These are phyloP conservation scores for Danielia oregonensis DNA, from an alignment of 805 yeast species.

Conservation along the genomic window DNA sequence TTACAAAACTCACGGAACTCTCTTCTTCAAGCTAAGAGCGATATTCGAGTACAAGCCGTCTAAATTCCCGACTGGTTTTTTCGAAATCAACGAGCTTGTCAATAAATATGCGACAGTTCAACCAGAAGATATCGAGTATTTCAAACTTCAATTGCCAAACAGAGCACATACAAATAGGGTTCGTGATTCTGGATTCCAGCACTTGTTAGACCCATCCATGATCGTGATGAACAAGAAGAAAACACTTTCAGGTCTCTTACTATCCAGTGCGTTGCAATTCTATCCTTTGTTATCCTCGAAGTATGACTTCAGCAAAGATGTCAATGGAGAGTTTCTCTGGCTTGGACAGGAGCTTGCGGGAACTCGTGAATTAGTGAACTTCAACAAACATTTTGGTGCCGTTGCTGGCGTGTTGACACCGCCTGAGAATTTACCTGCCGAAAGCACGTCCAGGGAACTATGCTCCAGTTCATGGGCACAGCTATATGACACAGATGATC, in stretches of 20 bases:
- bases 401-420: constrained; percentile 32
- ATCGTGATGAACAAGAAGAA: constrained; percentile 26
- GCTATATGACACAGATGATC: constrained; percentile 21
- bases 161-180: constrained; percentile 12
- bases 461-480: constrained; percentile 40
- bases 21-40: constrained; percentile 28
- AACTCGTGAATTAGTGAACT: constrained; percentile 13
- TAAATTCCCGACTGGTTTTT: constrained; percentile 25
- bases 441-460: constrained; percentile 24
- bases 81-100: constrained; percentile 25
- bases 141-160: constrained; percentile 11
- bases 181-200: constrained; percentile 19
- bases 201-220: constrained; percentile 26
- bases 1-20: constrained; percentile 21
- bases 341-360: constrained; percentile 33
- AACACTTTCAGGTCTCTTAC: constrained; percentile 25
- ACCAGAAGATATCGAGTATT: constrained; percentile 16
- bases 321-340: constrained; percentile 29
- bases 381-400: constrained; percentile 24
- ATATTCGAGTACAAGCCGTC: constrained; percentile 15
- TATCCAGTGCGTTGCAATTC: constrained; percentile 23
- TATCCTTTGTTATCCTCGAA: constrained; percentile 19
- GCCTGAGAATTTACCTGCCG: constrained; percentile 16
- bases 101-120: constrained; percentile 19
- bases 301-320: constrained; percentile 12